phyloP scores from a whole-genome alignment of 208 protist species.

The Trypanosoma cruzi region DNA sequence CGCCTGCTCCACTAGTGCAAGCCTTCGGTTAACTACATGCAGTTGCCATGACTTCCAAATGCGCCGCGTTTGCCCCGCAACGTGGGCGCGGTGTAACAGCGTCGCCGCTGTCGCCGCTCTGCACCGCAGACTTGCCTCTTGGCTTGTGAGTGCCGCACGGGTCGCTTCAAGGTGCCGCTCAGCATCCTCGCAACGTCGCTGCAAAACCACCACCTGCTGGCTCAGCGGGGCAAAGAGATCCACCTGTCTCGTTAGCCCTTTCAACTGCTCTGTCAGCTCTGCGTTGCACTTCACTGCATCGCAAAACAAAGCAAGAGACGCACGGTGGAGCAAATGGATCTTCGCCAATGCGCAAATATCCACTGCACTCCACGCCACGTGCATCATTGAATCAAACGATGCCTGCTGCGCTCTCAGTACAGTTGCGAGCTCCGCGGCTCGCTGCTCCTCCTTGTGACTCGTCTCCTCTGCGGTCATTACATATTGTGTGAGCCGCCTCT shows the following conservation, averaged over 20 bases:
- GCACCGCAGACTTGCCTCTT: conserved; percentile 4
- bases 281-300: not conserved
- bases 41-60: conserved; percentile 17
- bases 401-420: not conserved
- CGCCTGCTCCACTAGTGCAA: not conserved
- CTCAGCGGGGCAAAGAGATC: conserved; percentile 36
- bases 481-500: conserved; percentile 29
- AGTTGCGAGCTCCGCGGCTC: not conserved
- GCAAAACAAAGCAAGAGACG: not conserved
- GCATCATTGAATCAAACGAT: not conserved
- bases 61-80: conserved; percentile 20
- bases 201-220: conserved; percentile 31
- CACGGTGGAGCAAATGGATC: conserved; percentile 1
- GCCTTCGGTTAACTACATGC: not conserved
- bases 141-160: conserved; percentile 21
- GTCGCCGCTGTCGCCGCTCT: conserved; percentile 22
- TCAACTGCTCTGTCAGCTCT: conserved; percentile 14
- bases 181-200: conserved; percentile 24
- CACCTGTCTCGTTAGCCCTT: conserved; percentile 23
- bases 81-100: conserved; percentile 19
- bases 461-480: conserved; percentile 12
- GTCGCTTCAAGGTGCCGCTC: conserved; percentile 18
- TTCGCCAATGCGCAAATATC: not conserved
- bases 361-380: not conserved
- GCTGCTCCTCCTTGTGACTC: conserved; percentile 1